These are phyloP conservation scores for Aspergillus clavatus DNA, from an alignment of 2,329 filamentous ascomycete species.

Conservation along the genomic window DNA sequence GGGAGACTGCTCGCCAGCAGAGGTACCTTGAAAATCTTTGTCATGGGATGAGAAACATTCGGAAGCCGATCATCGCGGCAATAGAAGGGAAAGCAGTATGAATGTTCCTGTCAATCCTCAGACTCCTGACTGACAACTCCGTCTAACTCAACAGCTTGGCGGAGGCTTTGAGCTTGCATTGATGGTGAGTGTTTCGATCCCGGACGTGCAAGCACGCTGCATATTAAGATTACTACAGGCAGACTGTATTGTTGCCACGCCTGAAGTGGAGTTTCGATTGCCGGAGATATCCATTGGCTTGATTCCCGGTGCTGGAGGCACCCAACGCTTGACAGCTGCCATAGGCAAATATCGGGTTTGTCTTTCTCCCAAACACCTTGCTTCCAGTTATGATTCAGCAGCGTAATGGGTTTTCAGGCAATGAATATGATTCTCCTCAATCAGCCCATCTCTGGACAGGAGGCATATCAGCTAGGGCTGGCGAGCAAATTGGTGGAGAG, in stretches of 20 bases:
- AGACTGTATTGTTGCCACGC: constrained; percentile 8
- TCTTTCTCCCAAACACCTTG: neutral
- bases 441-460: constrained; percentile 3
- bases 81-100: constrained; percentile 9
- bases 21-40: constrained; percentile 9
- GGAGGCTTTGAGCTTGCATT: constrained; percentile 11
- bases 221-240: too few relatives aligned
- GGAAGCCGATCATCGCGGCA: constrained; percentile 8
- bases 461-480: constrained; percentile 3
- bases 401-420: neutral
- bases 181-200: constrained; percentile 5
- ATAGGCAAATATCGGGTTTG: constrained; percentile 9
- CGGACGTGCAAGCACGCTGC: too few relatives aligned
- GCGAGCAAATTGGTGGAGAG: constrained; percentile 2
- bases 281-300: constrained; percentile 9
- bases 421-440: constrained; percentile 9
- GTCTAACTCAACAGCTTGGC: constrained; percentile 1
- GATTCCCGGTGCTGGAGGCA: constrained; percentile 10
- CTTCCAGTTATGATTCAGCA: neutral
- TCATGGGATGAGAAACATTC: constrained; percentile 3
- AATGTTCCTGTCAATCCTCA: neutral
- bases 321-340: constrained; percentile 5
- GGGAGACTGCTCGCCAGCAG: constrained; percentile 1
- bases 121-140: neutral
- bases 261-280: constrained; percentile 1